These are phyloP conservation scores for Xylariaceae sp. DNA, from an alignment of 2,329 filamentous ascomycete genomes.

Conservation along the genomic window DNA sequence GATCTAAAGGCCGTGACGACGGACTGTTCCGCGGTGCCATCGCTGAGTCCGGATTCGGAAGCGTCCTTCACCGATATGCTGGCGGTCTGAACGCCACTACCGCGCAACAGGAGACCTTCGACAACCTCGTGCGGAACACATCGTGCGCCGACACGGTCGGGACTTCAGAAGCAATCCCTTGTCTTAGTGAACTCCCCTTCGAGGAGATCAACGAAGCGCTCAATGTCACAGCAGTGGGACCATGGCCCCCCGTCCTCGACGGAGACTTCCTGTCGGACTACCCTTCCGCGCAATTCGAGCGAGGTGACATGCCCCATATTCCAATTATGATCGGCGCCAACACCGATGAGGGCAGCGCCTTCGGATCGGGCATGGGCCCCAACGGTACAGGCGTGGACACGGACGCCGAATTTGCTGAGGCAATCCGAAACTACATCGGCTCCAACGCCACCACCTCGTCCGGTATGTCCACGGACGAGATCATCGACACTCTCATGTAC, in stretches of 20 bases:
- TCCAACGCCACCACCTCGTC: conserved; percentile 6
- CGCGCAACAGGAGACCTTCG: conserved; percentile 22
- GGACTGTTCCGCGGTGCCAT: conserved; percentile 15
- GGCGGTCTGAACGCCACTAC: conserved; percentile 26
- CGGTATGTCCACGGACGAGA: conserved; percentile 17
- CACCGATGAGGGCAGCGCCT: conserved; percentile 26
- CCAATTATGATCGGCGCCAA: conserved; percentile 28
- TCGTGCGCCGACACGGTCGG: conserved; percentile 22
- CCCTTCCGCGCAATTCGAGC: conserved; percentile 14
- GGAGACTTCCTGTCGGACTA: conserved; percentile 24
- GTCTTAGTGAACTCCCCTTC: conserved; percentile 25
- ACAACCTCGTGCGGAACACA: conserved; percentile 24
- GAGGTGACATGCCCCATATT: conserved; percentile 24
- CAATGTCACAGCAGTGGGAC: conserved; percentile 11
- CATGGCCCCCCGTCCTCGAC: conserved; percentile 24
- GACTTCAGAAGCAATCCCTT: conserved; percentile 17
- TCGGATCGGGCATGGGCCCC: conserved; percentile 12
- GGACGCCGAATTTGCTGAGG: conserved; percentile 23
- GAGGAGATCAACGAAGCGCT: conserved; percentile 19
- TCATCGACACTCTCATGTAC: conserved; percentile 16
- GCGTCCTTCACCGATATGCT: conserved; percentile 22
- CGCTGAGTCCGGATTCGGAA: conserved; percentile 40
- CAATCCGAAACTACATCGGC: conserved; percentile 5
- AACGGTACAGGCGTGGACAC: conserved; percentile 21
- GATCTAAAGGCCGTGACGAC: conserved; percentile 24